Base-by-base conservation (phyloP, 176 grass and related monocot species). In the Aegilops umbellulata region DNA sequence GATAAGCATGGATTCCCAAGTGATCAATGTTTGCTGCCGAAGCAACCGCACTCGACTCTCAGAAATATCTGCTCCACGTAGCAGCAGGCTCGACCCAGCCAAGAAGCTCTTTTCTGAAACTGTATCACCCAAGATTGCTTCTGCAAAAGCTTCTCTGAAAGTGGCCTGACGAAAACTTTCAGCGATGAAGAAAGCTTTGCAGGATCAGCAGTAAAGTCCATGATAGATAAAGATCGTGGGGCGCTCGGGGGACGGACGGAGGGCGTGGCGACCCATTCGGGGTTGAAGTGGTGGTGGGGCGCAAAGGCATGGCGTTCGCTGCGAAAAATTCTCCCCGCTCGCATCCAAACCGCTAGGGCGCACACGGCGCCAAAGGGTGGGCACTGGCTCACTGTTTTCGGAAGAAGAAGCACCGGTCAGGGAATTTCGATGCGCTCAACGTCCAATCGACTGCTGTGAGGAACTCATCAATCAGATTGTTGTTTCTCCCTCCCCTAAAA, bases 251-350 rank as follows among this genome's bases (percentile, higher is more conserved):
- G 4, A 2, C 5, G 22, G 29, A 44, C 5, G 22, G 29, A 44
- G 8, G 61, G 44, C 14, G 71, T 44, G 81, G 62, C 12, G 65
- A 16, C 80, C 80, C 76, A 69, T 79, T 46, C 74, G 3, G 65
- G 49, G 30, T 2, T 65, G 65, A 64, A 17, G 75, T 29, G 19
- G 49, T 22, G 65, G 81, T 55, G 81, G 81, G 20, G 49, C 23
- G 12, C 62, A 7, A 10, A 22, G 13, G 60, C 31, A 14, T 27
- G 6, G 13, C 60, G 60, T 60, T 47, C 16, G 73, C 4, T 72
- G 87, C 27, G 23, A 74, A 75, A 84, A 84, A 19, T 74, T 49
- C 87, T 47, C 76, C 36, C 42, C 24, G 58, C 42, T 60, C 16
- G 60, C 58, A 1, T 80, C 76, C 87, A 83, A 78, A 22, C 53